Percentiles rank a stretch among this genome's conserved stretches.
These are phyloP conservation scores for Otatea glauca DNA, from an alignment of 176 grass and related monocot genomes.

Conservation along the genomic window DNA sequence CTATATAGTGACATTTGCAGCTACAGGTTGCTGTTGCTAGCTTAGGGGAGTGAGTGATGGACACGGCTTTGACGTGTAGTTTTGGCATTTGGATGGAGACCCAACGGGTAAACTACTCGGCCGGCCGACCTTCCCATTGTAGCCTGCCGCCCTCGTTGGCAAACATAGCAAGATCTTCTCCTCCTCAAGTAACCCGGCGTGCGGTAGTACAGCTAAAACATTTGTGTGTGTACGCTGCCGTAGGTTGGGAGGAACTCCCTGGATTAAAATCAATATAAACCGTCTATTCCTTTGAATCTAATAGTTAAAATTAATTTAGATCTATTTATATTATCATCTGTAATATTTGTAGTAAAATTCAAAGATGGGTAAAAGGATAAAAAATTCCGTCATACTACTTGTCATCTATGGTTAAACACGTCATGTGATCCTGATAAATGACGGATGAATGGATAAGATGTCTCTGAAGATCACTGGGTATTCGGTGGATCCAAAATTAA, in stretches of 20 bases:
- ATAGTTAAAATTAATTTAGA: too few species aligned
- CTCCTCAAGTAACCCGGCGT: not conserved
- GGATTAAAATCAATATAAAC: too few species aligned
- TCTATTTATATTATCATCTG: too few species aligned
- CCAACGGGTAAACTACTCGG: constrained; percentile 29
- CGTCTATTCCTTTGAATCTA: too few species aligned
- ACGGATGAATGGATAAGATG: too few species aligned
- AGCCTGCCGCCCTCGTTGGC: constrained; percentile 11
- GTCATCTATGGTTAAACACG: too few species aligned
- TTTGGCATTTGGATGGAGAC: constrained; percentile 40
- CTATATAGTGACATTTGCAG: constrained; percentile 43
- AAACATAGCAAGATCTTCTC: not conserved
- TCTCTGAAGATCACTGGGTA: too few species aligned
- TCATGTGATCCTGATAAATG: too few species aligned
- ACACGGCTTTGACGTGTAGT: constrained; percentile 45
- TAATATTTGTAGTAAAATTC: too few species aligned
- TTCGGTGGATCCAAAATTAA: too few species aligned
- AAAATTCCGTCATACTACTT: too few species aligned
- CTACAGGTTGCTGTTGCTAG: not conserved
- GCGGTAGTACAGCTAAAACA: not conserved
- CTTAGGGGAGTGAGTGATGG: constrained; percentile 1
- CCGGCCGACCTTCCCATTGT: constrained; percentile 42
- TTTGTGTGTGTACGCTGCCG: not conserved
- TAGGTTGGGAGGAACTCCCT: constrained; percentile 3
- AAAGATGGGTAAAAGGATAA: too few species aligned